Base-by-base conservation (phyloP, 768 basidiomycete genomes). In the Leccinum pellstonianum region DNA sequence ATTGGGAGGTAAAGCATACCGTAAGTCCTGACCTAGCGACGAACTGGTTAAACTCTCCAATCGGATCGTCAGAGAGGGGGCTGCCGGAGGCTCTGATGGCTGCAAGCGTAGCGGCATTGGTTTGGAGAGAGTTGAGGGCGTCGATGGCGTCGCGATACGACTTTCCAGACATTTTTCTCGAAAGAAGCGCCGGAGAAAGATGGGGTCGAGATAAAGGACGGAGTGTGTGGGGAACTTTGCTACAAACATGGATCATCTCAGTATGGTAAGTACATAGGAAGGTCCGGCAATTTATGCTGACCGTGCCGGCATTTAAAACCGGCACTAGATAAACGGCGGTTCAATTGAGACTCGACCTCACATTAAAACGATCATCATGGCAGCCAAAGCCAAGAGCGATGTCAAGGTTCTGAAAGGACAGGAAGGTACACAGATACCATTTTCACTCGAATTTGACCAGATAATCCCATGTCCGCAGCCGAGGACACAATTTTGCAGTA, bases 11-110 rank as follows among this genome's bases (percentile, higher is more conserved):
- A 6, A 37, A 52, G 70, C 86, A 64, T 71, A 95, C 96, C 63
- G 78, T 79, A 74, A 98, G 94, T 14, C 94, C 95, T 68, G 95
- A 90, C 62, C 94, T 80, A 25, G 78, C 77, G 38, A 98, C 79
- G 72, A 96, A 98, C 69, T 96, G 94, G 51, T 91, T 73, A 88
- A 93, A 96, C 76, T 97, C 92, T 12, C 86, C 84, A 48, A 97
- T 89, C 21, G 90, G 90, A 67, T 84, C 83, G 35, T 76, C 1
- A 49, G 68, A 75, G 56, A 75, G 75, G 57, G 82, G 76, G 29
- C 79, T 79, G 5, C 91, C 90, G 7, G 87, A 83, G 37, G 88
- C 87, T 41, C 91, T 86, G 37, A 88, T 81, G 19, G 90, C 91
- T 29, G 95, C 93, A 23, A 99, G 79, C 21, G 87, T 84, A n/a